These are phyloP conservation scores for Tribonema minus DNA, from an alignment of 108 stramenopile species.

Conservation along the genomic window DNA sequence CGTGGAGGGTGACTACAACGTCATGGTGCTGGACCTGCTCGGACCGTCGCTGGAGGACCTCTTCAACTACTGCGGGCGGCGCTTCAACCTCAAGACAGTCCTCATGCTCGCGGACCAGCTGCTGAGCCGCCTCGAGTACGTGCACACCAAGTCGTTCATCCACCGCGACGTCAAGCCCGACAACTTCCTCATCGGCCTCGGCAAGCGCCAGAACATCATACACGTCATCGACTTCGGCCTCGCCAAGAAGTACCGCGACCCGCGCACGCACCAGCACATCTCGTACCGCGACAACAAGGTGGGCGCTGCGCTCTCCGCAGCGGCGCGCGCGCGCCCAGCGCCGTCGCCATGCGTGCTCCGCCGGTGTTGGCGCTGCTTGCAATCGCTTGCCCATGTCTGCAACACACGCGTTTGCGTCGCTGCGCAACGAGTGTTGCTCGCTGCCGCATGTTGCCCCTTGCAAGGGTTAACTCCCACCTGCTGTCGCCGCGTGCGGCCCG, in stretches of 20 bases:
- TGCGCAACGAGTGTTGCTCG: too few relatives aligned
- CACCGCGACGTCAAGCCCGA: conserved; percentile 98
- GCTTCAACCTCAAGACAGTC: conserved; percentile 72
- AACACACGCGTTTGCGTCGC: too few relatives aligned
- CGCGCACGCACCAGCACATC: conserved; percentile 93
- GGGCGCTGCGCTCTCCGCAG: too few relatives aligned
- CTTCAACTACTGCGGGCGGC: conserved; percentile 93
- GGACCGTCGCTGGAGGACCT: conserved; percentile 94
- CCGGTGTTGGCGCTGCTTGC: too few relatives aligned
- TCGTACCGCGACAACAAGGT: too few relatives aligned
- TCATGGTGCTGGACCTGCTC: conserved; percentile 94
- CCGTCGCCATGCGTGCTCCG: too few relatives aligned
- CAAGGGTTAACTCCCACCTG: too few relatives aligned
- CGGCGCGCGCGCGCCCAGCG: too few relatives aligned
- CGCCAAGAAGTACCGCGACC: conserved; percentile 96
- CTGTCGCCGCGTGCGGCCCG: too few relatives aligned
- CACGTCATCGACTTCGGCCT: conserved; percentile 98
- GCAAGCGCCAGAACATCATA: conserved; percentile 85
- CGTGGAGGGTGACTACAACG: conserved; percentile 97
- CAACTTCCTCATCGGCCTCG: conserved; percentile 96
- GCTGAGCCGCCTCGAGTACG: conserved; percentile 86
- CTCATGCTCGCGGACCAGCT: conserved; percentile 78
- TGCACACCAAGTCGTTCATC: conserved; percentile 95
- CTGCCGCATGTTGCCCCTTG: too few relatives aligned
- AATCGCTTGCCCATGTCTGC: too few relatives aligned